Evolutionary conservation across 345 rosid species (phyloP).

Genomic region (Euphorbia peplus): DNA sequence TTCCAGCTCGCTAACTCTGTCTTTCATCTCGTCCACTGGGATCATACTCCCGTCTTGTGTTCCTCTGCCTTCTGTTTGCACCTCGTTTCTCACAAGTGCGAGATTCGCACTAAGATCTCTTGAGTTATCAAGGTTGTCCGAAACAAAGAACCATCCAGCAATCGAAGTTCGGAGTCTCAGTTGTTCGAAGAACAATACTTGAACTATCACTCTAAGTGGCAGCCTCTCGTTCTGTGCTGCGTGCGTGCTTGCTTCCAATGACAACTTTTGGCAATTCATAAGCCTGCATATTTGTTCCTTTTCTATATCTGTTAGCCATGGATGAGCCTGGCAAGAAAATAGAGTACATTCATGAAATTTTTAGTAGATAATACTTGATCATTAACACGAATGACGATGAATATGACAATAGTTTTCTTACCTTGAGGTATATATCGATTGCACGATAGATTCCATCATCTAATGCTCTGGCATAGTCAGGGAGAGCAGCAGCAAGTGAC

Average conservation of each 20-base stretch:
- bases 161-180: conserved; percentile 74
- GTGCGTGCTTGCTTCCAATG: conserved; percentile 85
- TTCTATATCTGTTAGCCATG: conserved; percentile 77
- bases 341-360: not conserved
- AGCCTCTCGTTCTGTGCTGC: conserved; percentile 94
- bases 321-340: conserved; percentile 65
- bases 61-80: conserved; percentile 13
- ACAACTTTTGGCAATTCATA: conserved; percentile 87
- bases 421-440: conserved; percentile 85
- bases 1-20: conserved; percentile 69
- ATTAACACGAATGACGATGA: not conserved
- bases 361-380: not conserved
- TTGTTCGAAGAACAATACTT: conserved; percentile 89
- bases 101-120: conserved; percentile 41
- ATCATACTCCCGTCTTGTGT: conserved; percentile 18
- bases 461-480: conserved; percentile 68
- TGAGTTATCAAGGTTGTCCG: conserved; percentile 51
- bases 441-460: conserved; percentile 93
- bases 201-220: conserved; percentile 79
- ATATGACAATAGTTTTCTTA: conserved; percentile 17
- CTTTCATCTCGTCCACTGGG: conserved; percentile 53
- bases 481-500: conserved; percentile 61
- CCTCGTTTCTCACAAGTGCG: conserved; percentile 38
- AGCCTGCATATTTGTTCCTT: conserved; percentile 72
- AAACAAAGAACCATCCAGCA: conserved; percentile 61